These are phyloP conservation scores for Fusarium paranaense DNA, from an alignment of 2,329 filamentous ascomycete species.

Conservation along the genomic window DNA sequence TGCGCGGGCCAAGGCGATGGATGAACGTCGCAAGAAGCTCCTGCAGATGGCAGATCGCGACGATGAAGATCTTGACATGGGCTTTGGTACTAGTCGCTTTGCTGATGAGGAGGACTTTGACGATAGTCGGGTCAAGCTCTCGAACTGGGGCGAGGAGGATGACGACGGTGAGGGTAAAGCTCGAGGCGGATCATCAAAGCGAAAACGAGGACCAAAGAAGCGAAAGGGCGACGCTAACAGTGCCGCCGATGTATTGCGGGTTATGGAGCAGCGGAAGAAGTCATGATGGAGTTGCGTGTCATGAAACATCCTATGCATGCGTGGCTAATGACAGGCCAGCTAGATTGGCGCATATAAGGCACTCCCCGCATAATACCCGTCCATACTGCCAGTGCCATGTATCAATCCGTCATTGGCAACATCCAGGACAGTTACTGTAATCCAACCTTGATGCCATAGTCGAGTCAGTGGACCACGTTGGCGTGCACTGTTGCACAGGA, in stretches of 20 bases:
- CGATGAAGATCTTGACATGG: conserved; percentile 91
- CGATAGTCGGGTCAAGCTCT: conserved; percentile 73
- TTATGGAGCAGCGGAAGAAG: conserved; percentile 73
- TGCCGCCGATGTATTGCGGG: conserved; percentile 81
- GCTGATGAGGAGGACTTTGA: conserved; percentile 91
- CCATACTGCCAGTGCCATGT: background rate
- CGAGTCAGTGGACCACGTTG: conserved; percentile 14
- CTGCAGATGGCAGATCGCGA: conserved; percentile 81
- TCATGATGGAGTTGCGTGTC: conserved; percentile 30
- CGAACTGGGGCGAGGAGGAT: conserved; percentile 70
- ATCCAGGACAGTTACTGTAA: background rate
- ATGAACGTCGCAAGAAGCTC: conserved; percentile 79
- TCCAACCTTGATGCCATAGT: background rate
- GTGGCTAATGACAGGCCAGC: background rate
- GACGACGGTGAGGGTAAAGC: conserved; percentile 58
- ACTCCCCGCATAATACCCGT: background rate
- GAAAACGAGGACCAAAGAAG: conserved; percentile 80
- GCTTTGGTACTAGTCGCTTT: conserved; percentile 88
- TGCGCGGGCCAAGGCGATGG: conserved; percentile 65
- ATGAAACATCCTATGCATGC: conserved; percentile 15
- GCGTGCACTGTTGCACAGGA: conserved; percentile 3
- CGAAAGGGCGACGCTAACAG: conserved; percentile 83
- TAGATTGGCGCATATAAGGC: conserved; percentile 6
- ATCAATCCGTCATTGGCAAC: background rate
- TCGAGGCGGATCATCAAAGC: conserved; percentile 63